Evolutionary conservation across 306 rosid genomes (phyloP).

Genomic region (Albizia julibrissin): DNA sequence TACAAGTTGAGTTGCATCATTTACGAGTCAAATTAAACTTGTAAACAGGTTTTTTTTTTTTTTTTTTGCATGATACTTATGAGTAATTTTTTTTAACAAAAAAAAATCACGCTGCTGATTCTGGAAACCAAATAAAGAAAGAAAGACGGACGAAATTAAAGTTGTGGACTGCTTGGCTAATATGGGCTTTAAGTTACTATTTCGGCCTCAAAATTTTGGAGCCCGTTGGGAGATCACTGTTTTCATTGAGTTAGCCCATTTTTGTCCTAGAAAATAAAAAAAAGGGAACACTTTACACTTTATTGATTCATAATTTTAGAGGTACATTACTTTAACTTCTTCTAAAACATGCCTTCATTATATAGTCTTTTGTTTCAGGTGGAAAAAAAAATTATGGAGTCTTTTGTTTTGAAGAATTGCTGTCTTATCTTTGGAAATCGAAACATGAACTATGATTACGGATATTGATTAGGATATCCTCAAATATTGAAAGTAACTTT

Average conservation of each 20-base stretch:
- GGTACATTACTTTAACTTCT: background rate
- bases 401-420: background rate
- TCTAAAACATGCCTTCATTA: background rate
- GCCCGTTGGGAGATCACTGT: background rate
- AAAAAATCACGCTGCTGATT: background rate
- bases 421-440: background rate
- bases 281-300: too few species aligned
- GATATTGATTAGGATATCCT: background rate
- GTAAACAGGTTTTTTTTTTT: too few species aligned
- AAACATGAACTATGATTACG: background rate
- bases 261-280: too few species aligned
- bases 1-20: too few species aligned
- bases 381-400: too few species aligned
- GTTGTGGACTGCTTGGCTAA: background rate
- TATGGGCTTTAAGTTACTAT: background rate
- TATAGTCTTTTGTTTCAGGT: background rate
- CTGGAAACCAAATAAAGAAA: too few species aligned
- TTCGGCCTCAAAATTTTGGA: background rate
- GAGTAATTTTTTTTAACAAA: background rate
- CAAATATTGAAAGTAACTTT: background rate
- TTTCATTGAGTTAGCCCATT: background rate
- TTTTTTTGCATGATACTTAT: background rate
- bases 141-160: too few species aligned
- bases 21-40: background rate
- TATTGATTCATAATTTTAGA: background rate